Evolutionary conservation across 805 yeast species (phyloP).

Genomic region (Saccharomycopsis capsularis): DNA sequence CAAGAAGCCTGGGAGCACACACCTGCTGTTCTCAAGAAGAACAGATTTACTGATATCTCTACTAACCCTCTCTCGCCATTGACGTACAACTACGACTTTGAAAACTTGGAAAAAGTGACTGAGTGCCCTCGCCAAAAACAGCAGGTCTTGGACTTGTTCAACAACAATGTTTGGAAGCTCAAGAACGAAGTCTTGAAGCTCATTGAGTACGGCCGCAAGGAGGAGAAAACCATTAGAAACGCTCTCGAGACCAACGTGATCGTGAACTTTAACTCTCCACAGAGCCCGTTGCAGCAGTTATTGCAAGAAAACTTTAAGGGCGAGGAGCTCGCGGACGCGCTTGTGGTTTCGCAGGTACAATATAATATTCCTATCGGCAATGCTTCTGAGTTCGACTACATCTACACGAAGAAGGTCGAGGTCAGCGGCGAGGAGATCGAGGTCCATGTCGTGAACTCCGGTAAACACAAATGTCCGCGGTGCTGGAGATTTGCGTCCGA

Average conservation of each 20-base stretch:
- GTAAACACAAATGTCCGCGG: slow-evolving; percentile 70
- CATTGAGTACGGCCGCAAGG: slow-evolving; percentile 50
- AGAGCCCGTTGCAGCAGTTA: neutral
- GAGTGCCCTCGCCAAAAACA: slow-evolving; percentile 21
- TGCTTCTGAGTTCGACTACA: slow-evolving; percentile 20
- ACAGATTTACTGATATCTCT: slow-evolving; percentile 14
- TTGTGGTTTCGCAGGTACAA: slow-evolving; percentile 58
- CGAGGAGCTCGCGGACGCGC: slow-evolving; percentile 47
- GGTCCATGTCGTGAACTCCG: slow-evolving; percentile 37
- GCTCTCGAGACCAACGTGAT: slow-evolving; percentile 51
- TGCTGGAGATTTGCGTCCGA: slow-evolving; percentile 80
- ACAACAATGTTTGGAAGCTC: slow-evolving; percentile 35
- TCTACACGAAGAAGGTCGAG: slow-evolving; percentile 28
- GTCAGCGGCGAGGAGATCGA: slow-evolving; percentile 29
- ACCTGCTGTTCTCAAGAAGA: slow-evolving; percentile 25
- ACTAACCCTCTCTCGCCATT: slow-evolving; percentile 10
- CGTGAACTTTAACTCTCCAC: slow-evolving; percentile 23
- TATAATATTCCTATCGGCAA: slow-evolving; percentile 22
- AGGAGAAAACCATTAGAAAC: slow-evolving; percentile 44
- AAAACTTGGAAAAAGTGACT: slow-evolving; percentile 31
- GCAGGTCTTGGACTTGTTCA: slow-evolving; percentile 34
- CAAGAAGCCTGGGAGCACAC: slow-evolving; percentile 82
- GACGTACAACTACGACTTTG: slow-evolving; percentile 8
- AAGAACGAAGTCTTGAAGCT: slow-evolving; percentile 43
- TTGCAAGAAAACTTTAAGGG: slow-evolving; percentile 20